Conservation (phyloP, 1,139 yeast genomes). For the Taphrina flavorubra region DNA sequence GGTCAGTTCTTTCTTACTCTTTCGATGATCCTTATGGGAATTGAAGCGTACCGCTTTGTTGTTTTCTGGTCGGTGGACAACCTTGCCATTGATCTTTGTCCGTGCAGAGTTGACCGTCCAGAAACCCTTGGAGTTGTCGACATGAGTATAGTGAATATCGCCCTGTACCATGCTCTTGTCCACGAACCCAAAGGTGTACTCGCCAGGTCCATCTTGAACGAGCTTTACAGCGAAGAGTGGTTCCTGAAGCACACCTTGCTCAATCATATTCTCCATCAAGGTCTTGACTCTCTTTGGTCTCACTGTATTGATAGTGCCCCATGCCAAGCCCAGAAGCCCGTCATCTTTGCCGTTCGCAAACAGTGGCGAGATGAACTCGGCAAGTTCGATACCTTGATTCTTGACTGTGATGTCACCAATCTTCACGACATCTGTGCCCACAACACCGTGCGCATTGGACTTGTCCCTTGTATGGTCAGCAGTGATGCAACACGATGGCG, state of each 20-base stretch:
- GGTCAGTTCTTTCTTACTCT: background rate
- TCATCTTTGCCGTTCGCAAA: background rate
- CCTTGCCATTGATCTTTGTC: conserved; percentile 6
- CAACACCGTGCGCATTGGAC: conserved; percentile 7
- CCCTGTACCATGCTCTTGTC: conserved; percentile 5
- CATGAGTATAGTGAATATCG: conserved; percentile 1
- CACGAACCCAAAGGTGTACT: conserved; percentile 11
- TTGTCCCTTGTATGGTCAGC: conserved; percentile 1
- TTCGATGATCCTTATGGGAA: background rate
- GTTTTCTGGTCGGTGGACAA: background rate
- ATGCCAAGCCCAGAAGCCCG: conserved; percentile 16
- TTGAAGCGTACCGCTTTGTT: background rate
- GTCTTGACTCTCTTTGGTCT: conserved; percentile 11
- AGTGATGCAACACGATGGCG: background rate
- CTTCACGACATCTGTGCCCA: background rate
- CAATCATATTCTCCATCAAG: conserved; percentile 17
- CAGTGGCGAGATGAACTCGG: background rate
- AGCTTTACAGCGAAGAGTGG: conserved; percentile 18
- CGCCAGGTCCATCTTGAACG: background rate
- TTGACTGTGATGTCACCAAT: conserved; percentile 10
- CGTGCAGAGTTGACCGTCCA: background rate
- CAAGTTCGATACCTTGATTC: conserved; percentile 10
- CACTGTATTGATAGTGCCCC: conserved; percentile 2
- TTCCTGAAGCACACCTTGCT: background rate
- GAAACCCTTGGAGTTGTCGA: background rate